Base-by-base conservation (phyloP, 1,284 basidiomycete genomes). In the Ustilago loliicola region DNA sequence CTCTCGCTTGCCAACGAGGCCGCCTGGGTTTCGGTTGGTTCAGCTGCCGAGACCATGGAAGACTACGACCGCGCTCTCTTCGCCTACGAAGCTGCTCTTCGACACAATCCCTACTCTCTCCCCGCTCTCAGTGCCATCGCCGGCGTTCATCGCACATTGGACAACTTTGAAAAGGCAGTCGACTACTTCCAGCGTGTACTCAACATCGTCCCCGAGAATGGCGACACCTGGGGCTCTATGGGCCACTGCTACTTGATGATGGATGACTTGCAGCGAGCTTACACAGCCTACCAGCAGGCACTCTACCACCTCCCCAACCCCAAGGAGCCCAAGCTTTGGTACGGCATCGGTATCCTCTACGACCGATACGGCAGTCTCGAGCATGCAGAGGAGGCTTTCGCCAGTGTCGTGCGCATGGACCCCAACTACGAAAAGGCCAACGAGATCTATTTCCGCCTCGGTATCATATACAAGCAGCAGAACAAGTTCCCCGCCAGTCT, bases 401-500 rank as follows among this genome's bases (percentile, higher is more conserved):
- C 94, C 0, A 96, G 94, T 34, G 96, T 99, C 25, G 91, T 99
- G 40, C 90, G 93, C 77, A 98, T 98, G 95, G 96, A 98, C 87
- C 94, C 94, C 36, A 95, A 96, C 87, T 99, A 99, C 83, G 95
- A 98, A 89, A 98, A 98, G 89, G 94, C 95, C 48, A 98, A 99
- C 87, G 97, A 99, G 86, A 98, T 99, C 78, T 92, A 98, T 63
- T 99, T 99, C 89, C 92, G 96, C 27, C 90, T 99, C 7, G 97
- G 97, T 38, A 99, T 99, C 85, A 99, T 99, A 79, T 99, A 99
- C 90, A 99, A 99, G 88, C 96, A 98, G 85, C 96, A 98, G 87
- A 91, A 93, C 85, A 98, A 98, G 88, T 25, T 77, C 61, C 90
- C 91, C 59, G 89, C 90, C 72, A 75, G 88, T 87, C 61, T 80